phyloP scores from a whole-genome alignment of 805 yeast species.

The Maudiozyma turicensis region DNA sequence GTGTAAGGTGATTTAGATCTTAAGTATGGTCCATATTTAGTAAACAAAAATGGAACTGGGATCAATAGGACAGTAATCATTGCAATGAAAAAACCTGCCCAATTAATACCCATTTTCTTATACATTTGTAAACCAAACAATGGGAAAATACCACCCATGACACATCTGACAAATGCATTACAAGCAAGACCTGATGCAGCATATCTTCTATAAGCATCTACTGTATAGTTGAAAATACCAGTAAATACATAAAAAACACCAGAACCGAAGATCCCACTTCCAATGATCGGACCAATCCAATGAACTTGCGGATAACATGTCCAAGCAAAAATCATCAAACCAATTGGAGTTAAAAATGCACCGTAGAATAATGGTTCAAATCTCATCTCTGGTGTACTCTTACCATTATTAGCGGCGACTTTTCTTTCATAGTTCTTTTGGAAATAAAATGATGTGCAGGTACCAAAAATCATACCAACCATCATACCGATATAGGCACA shows the following conservation, averaged over 20 bases:
- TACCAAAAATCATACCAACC: slow-evolving; percentile 41
- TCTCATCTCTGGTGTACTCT: slow-evolving; percentile 49
- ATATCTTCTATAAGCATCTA: slow-evolving; percentile 48
- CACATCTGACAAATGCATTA: slow-evolving; percentile 42
- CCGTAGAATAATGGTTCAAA: slow-evolving; percentile 55
- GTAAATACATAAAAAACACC: slow-evolving; percentile 61
- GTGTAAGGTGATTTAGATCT: slow-evolving; percentile 40
- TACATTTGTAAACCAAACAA: slow-evolving; percentile 51
- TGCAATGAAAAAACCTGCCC: slow-evolving; percentile 48
- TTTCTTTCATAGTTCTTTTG: slow-evolving; percentile 36
- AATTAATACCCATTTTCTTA: slow-evolving; percentile 42
- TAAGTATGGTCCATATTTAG: slow-evolving; percentile 35
- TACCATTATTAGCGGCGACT: slow-evolving; percentile 38
- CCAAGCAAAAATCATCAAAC: slow-evolving; percentile 74
- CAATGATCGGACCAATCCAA: slow-evolving; percentile 63
- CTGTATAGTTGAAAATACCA: slow-evolving; percentile 55
- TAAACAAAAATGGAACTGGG: slow-evolving; percentile 48
- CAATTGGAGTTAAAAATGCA: slow-evolving; percentile 51
- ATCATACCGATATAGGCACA: slow-evolving; percentile 54
- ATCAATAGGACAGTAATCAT: slow-evolving; percentile 41
- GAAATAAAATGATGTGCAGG: slow-evolving; percentile 35
- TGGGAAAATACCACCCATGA: slow-evolving; percentile 49
- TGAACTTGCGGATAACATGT: slow-evolving; percentile 48
- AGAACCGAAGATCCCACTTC: slow-evolving; percentile 68
- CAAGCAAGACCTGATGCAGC: slow-evolving; percentile 46